phyloP scores from a whole-genome alignment of 1,139 yeast genomes.

The Keqinozyma sinolaborantium region DNA sequence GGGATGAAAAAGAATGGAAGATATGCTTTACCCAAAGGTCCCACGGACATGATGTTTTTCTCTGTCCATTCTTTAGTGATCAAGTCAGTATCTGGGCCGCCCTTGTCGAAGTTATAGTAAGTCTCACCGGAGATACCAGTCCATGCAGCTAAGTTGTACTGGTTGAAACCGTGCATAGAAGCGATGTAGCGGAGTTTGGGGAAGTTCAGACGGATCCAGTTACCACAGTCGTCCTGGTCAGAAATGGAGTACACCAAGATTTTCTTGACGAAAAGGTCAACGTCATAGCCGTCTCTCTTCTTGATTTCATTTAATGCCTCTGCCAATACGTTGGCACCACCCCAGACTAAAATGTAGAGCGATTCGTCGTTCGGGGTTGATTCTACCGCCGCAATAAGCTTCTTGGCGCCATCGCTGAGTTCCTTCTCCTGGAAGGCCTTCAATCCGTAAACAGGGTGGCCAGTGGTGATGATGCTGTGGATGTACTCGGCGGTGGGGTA shows the following conservation, averaged over 20 bases:
- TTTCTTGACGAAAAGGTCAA: constrained; percentile 10
- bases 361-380: constrained; percentile 7
- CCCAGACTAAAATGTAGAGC: constrained; percentile 18
- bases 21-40: constrained; percentile 19
- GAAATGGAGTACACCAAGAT: constrained; percentile 18
- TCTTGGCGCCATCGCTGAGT: constrained; percentile 17
- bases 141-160: constrained; percentile 20
- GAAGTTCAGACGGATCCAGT: constrained; percentile 19
- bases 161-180: constrained; percentile 19
- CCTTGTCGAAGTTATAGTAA: constrained; percentile 13
- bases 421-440: constrained; percentile 10
- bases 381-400: constrained; percentile 15
- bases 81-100: constrained; percentile 17
- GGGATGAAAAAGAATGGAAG: constrained; percentile 14
- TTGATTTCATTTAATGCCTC: constrained; percentile 16
- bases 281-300: constrained; percentile 7
- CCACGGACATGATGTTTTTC: constrained; percentile 15
- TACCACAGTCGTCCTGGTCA: constrained; percentile 22
- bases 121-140: constrained; percentile 21
- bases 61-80: constrained; percentile 16
- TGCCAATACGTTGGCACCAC: constrained; percentile 21
- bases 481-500: constrained; percentile 18
- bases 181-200: constrained; percentile 17
- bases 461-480: constrained; percentile 13
- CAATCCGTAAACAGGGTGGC: constrained; percentile 17